Base-by-base conservation (phyloP, 2,329 filamentous ascomycete genomes). In the Emericellopsis atlantica region DNA sequence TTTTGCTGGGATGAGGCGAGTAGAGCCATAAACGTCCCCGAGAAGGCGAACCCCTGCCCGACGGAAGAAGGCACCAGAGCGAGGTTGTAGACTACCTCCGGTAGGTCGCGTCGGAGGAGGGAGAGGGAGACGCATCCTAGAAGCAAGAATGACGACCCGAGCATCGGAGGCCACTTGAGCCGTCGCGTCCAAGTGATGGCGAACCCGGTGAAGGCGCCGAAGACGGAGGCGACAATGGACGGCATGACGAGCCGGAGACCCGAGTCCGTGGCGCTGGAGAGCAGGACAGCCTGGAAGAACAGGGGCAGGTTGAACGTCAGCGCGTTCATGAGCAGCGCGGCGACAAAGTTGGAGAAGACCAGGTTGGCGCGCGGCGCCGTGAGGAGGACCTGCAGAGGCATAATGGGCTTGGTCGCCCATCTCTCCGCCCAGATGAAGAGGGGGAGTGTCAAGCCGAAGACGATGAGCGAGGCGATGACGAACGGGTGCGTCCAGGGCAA, bases 271-370 rank as follows among this genome's bases (percentile, higher is more conserved):
- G 84, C 79, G 6, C 69, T 72, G 43, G 80, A 77, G 40, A 83
- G 69, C 37, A 84, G 76, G 22, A 86, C 81, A 32, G 79, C 81
- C 54, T 86, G 82, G 61, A 85, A 88, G 63, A 81, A 89, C 7
- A 89, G 65, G 1, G 84, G 84, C 6, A 23, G 15, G 54, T 79
- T 79, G 53, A 79, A 79, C 16, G 74, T 51, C 37, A 79, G 66
- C 8, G 74, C 68, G 49, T 76, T 77, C 39, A 65, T 53, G 10
- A 79, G 53, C 32, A 76, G 53, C 2, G 70, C 65, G 12, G 61
- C 67, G 35, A 76, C 53, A 48, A 66, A 64, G 51, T 79, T 79
- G 43, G 65, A 57, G 42, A 76, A 66, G 42, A 80, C 71, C 26
- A 81, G 56, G 48, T 76, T 75, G 14, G 66, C 67, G n/a, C 71